Base-by-base conservation (phyloP, 2,329 filamentous ascomycete species). In the Pezicula rhizophila region DNA sequence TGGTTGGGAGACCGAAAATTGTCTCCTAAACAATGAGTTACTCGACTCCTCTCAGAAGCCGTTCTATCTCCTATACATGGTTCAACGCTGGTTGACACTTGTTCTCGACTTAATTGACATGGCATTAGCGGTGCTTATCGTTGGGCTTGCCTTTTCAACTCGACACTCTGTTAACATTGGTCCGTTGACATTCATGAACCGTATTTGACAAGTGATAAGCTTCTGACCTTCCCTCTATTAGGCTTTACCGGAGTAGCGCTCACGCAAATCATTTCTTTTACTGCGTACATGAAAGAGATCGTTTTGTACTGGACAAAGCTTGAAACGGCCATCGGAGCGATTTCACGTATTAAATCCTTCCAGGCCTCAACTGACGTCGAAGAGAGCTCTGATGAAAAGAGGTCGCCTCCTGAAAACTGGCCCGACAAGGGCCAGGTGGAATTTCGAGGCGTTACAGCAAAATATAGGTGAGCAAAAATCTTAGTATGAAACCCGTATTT, bases 241-340 rank as follows among this genome's bases (percentile, higher is more conserved):
- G 23, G 45, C 3, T 38, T 34, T n/a, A 31, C 26, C 11, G 26
- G 26, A 8, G 26, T 31, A 2, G 26, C 26, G 7, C 26, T 31
- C 26, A 8, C 26, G 26, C 26, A 31, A 31, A 8, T 31, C 8
- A 31, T 31, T 31, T 31, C 26, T 31, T 31, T 23, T 23, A 23
- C 20, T 23, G 20, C 20, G 20, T 23, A 23, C 20, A 23, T 23
- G 20, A 23, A 23, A 23, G 20, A 23, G 20, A 23, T 23, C 20
- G 20, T 23, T 23, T 23, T 23, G 20, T 23, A 23, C 20, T 23
- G 11, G 26, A 79, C 78, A 0, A 69, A 69, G 39, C 64, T 82
- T 10, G 78, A 82, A 54, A 81, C 77, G 0, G 70, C 73, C 39
- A 72, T 82, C 40, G 78, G 78, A 10, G 77, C 77, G 11, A 70